Percentiles rank a stretch among this genome's conserved stretches.
phyloP scores from a whole-genome alignment of 2,329 filamentous ascomycete genomes.

The Ophiostoma triangulosporum region DNA sequence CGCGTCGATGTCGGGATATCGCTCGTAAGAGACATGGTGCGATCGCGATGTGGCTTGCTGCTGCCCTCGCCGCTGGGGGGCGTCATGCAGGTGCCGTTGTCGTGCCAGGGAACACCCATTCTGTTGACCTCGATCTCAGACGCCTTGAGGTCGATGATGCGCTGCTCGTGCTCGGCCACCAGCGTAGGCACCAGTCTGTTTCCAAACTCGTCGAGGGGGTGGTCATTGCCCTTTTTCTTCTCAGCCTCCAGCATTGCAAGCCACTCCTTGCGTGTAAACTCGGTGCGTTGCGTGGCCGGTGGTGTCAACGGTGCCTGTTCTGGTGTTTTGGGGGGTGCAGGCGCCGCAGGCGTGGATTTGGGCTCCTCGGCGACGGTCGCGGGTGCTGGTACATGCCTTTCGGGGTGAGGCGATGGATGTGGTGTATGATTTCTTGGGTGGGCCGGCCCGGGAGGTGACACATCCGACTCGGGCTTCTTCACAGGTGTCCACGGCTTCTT shows the following conservation, averaged over 20 bases:
- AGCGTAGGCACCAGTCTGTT: conserved; percentile 11
- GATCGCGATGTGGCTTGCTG: conserved; percentile 4
- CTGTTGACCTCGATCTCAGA: conserved; percentile 14
- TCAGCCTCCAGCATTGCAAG: conserved; percentile 10
- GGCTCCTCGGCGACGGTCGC: not conserved
- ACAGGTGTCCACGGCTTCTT: conserved; percentile 57
- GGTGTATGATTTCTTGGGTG: not conserved
- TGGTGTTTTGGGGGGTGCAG: not conserved
- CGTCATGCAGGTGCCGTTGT: conserved; percentile 1
- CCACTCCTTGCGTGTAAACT: conserved; percentile 13
- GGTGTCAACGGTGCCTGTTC: not conserved
- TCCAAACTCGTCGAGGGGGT: conserved; percentile 12
- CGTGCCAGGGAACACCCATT: conserved; percentile 12
- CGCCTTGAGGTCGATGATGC: conserved; percentile 13
- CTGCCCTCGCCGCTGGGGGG: not conserved
- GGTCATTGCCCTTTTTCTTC: conserved; percentile 3
- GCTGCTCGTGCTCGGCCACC: conserved; percentile 15
- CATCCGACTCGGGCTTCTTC: conserved; percentile 17
- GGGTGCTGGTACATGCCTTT: not conserved
- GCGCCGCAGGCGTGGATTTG: not conserved
- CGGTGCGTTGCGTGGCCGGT: not conserved
- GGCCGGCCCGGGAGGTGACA: conserved; percentile 15
- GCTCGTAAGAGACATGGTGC: conserved; percentile 11
- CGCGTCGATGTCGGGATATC: conserved; percentile 4
- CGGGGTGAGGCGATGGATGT: not conserved